These are phyloP conservation scores for Akanthomyces dipterigenus DNA, from an alignment of 2,329 filamentous ascomycete species.

Conservation along the genomic window DNA sequence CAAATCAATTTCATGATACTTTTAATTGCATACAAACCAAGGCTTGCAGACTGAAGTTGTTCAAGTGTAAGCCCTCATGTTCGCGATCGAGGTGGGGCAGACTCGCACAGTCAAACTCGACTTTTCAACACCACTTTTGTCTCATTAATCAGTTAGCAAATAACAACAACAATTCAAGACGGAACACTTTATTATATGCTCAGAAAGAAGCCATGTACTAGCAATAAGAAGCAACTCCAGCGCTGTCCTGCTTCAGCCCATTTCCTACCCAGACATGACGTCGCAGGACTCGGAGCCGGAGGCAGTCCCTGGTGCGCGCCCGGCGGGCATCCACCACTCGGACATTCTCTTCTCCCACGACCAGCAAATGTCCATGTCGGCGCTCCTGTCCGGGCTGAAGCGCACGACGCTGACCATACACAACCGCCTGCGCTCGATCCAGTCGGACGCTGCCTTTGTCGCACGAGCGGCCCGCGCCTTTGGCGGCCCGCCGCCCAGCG, in stretches of 20 bases:
- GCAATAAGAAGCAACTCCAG: not conserved
- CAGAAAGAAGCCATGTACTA: too few relatives aligned
- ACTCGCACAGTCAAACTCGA: not conserved
- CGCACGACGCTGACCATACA: constrained; percentile 68
- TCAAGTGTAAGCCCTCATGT: not conserved
- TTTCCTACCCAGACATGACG: not conserved
- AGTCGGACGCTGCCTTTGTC: constrained; percentile 70
- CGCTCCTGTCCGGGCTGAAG: constrained; percentile 65
- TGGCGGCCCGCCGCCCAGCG: constrained; percentile 5
- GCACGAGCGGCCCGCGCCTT: constrained; percentile 48
- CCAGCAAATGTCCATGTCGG: constrained; percentile 59
- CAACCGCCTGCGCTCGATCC: constrained; percentile 78
- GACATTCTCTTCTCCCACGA: constrained; percentile 44
- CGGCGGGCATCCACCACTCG: constrained; percentile 22
- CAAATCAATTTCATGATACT: not conserved
- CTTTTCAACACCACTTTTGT: not conserved
- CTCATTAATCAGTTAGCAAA: not conserved
- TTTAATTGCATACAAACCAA: not conserved
- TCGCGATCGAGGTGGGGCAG: not conserved
- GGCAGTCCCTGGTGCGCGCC: not conserved
- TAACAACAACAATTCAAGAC: too few relatives aligned
- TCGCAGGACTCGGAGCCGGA: not conserved
- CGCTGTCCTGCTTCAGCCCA: not conserved
- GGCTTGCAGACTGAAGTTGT: not conserved
- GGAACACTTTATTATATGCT: too few relatives aligned